Conservation (phyloP, 2,329 filamentous ascomycete species). For the Ceratocystis papillata region DNA sequence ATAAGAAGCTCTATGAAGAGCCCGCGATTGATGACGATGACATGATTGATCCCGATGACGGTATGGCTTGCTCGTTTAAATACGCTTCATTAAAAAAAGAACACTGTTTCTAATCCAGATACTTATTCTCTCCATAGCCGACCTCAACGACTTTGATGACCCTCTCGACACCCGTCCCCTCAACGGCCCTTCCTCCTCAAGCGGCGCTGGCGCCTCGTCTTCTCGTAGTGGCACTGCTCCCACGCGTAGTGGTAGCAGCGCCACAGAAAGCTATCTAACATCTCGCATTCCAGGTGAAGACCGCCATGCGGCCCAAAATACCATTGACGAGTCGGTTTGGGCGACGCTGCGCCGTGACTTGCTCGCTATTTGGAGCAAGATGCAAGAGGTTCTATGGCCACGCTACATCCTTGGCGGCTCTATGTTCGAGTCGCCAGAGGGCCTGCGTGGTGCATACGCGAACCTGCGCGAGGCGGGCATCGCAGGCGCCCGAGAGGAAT, state of each 20-base stretch:
- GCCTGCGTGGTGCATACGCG: conserved; percentile 51
- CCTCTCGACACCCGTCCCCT: conserved; percentile 69
- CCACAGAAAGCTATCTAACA: conserved; percentile 74
- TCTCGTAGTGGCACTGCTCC: not conserved
- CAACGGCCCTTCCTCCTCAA: conserved; percentile 50
- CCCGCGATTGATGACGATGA: conserved; percentile 54
- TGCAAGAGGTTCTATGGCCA: conserved; percentile 92
- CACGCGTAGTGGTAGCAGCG: conserved; percentile 32
- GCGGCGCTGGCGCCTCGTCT: conserved; percentile 30
- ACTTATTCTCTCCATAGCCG: conserved; percentile 43
- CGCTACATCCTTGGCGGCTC: conserved; percentile 74
- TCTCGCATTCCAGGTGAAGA: conserved; percentile 88
- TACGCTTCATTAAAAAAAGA: not conserved
- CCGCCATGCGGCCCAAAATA: conserved; percentile 76
- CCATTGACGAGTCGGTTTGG: conserved; percentile 96
- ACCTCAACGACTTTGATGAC: conserved; percentile 88
- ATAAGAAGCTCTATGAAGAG: conserved; percentile 22
- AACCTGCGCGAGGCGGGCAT: conserved; percentile 50
- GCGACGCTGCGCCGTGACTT: conserved; percentile 89
- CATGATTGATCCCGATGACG: conserved; percentile 69
- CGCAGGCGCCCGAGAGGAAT: conserved; percentile 49
- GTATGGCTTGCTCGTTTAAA: conserved; percentile 35
- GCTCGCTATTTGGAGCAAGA: conserved; percentile 91
- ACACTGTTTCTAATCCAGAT: conserved; percentile 4
- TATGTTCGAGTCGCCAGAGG: conserved; percentile 47